Evolutionary conservation across 371 early-diverging fungal genomes (phyloP).

Genomic region (Sporodiniella umbellata): DNA sequence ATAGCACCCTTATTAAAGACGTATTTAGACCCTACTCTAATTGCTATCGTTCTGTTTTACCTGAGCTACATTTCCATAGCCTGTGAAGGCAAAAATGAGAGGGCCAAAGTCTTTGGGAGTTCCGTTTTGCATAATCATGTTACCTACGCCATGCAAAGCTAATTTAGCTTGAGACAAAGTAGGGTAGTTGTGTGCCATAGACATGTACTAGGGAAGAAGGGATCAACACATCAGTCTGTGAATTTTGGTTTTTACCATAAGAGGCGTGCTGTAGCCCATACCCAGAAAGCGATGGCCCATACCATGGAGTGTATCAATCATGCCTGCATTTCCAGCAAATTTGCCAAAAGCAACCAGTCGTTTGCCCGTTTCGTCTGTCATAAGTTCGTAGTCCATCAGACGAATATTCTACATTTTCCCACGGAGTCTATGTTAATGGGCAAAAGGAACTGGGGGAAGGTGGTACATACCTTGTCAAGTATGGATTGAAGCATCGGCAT

Average conservation of each 20-base stretch:
- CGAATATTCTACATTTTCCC: slow-evolving; percentile 67
- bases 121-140: slow-evolving; percentile 80
- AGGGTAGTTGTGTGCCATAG: slow-evolving; percentile 86
- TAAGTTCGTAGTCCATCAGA: slow-evolving; percentile 93
- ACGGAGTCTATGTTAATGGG: slow-evolving; percentile 10
- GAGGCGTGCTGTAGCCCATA: slow-evolving; percentile 90
- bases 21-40: neutral
- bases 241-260: slow-evolving; percentile 85
- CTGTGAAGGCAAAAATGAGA: slow-evolving; percentile 88
- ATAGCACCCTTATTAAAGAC: slow-evolving; percentile 78
- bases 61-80: slow-evolving; percentile 93
- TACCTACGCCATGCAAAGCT: slow-evolving; percentile 74
- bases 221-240: too few relatives aligned
- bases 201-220: too few relatives aligned
- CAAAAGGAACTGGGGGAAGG: slow-evolving; percentile 6
- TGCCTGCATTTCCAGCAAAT: slow-evolving; percentile 96
- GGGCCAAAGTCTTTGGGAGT: slow-evolving; percentile 89
- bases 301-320: slow-evolving; percentile 91
- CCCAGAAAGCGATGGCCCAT: slow-evolving; percentile 90
- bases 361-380: slow-evolving; percentile 74
- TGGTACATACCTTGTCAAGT: slow-evolving; percentile 73
- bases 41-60: slow-evolving; percentile 32
- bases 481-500: slow-evolving; percentile 87
- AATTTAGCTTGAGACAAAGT: slow-evolving; percentile 74
- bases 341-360: slow-evolving; percentile 91